Percentiles rank a stretch among this genome's conserved stretches.
These are phyloP conservation scores for Ophiostoma populinum DNA, from an alignment of 2,329 filamentous ascomycete species.

Conservation along the genomic window DNA sequence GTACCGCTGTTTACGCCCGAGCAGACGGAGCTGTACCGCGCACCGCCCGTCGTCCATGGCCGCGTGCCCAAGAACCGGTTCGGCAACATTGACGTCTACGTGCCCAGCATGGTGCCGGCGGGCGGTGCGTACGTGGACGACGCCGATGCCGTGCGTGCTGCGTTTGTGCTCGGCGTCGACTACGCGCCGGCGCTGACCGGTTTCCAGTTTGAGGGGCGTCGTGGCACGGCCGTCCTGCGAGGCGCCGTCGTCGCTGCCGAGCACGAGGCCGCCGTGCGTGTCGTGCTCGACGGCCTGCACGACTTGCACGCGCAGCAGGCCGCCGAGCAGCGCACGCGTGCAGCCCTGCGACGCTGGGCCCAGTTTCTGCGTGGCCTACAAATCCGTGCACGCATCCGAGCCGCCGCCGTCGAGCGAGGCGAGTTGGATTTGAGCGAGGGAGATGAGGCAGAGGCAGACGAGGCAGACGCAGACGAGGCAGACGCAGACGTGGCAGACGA, in stretches of 20 bases:
- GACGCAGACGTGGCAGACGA: conserved; percentile 6
- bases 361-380: conserved; percentile 62
- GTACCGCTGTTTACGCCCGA: conserved; percentile 42
- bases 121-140: conserved; percentile 58
- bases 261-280: conserved; percentile 52
- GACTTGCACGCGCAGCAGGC: conserved; percentile 48
- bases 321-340: conserved; percentile 41
- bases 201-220: conserved; percentile 71
- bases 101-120: conserved; percentile 73
- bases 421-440: too few species aligned
- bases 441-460: conserved; percentile 14
- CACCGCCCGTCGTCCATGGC: conserved; percentile 60
- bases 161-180: conserved; percentile 60
- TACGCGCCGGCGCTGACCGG: conserved; percentile 81
- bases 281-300: conserved; percentile 49
- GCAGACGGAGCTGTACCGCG: conserved; percentile 56
- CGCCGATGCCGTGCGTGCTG: conserved; percentile 49
- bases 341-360: conserved; percentile 52
- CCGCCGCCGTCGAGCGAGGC: conserved; percentile 28
- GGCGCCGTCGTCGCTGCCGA: conserved; percentile 64
- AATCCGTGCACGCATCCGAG: conserved; percentile 57
- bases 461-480: conserved; percentile 1
- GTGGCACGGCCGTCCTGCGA: conserved; percentile 66
- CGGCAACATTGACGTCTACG: conserved; percentile 86
- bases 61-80: conserved; percentile 78